Conservation (phyloP, 176 grass and related monocot genomes). For the Alloteropsis semialata region DNA sequence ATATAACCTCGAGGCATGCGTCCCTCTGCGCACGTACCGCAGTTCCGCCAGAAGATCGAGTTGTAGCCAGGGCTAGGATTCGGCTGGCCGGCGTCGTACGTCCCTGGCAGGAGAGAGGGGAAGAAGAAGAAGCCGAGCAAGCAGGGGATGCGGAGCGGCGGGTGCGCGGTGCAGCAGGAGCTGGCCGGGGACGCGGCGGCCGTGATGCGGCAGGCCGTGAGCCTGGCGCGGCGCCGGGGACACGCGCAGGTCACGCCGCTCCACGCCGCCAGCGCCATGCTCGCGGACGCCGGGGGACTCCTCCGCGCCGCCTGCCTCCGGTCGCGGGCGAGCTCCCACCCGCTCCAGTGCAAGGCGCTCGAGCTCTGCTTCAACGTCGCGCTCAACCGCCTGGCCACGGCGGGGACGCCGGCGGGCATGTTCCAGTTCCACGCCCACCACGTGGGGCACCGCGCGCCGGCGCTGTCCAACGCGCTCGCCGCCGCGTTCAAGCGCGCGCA, state of each 20-base stretch:
- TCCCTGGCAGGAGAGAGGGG: not conserved
- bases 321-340: conserved; percentile 43
- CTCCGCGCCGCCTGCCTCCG: conserved; percentile 67
- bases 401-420: conserved; percentile 10
- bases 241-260: conserved; percentile 75
- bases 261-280: conserved; percentile 64
- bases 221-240: conserved; percentile 41
- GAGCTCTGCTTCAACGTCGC: conserved; percentile 73
- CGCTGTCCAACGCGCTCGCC: conserved; percentile 79
- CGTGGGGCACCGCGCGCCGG: not conserved
- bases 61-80: not conserved
- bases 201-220: conserved; percentile 47
- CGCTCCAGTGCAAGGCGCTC: conserved; percentile 63
- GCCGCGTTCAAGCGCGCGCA: conserved; percentile 61
- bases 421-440: conserved; percentile 5
- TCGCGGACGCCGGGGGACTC: conserved; percentile 41
- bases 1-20: conserved; percentile 5
- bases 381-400: conserved; percentile 63
- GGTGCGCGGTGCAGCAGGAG: conserved; percentile 52
- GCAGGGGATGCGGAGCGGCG: conserved; percentile 47
- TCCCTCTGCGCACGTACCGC: not conserved
- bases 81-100: not conserved
- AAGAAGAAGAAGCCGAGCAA: not conserved
- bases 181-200: conserved; percentile 47
- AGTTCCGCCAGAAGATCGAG: not conserved